Evolutionary conservation across 2,329 filamentous ascomycete genomes (phyloP).

Genomic region (Penicillium hesseltinei): DNA sequence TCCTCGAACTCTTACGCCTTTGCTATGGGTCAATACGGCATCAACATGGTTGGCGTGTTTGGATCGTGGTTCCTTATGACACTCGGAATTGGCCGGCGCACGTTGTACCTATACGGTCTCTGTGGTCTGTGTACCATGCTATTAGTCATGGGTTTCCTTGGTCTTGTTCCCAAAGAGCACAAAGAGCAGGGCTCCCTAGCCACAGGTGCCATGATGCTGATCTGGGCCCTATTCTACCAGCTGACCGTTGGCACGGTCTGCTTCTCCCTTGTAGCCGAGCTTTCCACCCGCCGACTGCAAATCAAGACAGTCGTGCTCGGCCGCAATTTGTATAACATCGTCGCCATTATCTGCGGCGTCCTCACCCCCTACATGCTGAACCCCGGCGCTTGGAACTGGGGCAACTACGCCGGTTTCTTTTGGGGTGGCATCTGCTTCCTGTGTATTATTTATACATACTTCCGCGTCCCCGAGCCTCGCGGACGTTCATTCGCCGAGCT

Average conservation of each 20-base stretch:
- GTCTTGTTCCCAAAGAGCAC: slow-evolving; percentile 64
- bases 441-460: slow-evolving; percentile 79
- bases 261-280: slow-evolving; percentile 82
- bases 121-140: slow-evolving; percentile 73
- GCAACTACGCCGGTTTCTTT: slow-evolving; percentile 84
- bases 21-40: slow-evolving; percentile 59
- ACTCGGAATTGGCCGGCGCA: slow-evolving; percentile 69
- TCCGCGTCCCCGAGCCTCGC: slow-evolving; percentile 74
- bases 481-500: slow-evolving; percentile 84
- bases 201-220: slow-evolving; percentile 80
- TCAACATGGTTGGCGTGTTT: slow-evolving; percentile 76
- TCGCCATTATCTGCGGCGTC: slow-evolving; percentile 76
- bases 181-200: slow-evolving; percentile 65
- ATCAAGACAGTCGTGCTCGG: slow-evolving; percentile 91
- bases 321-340: slow-evolving; percentile 76
- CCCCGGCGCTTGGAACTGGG: slow-evolving; percentile 81
- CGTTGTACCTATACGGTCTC: slow-evolving; percentile 73
- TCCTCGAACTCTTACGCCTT: slow-evolving; percentile 54
- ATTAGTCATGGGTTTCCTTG: slow-evolving; percentile 79
- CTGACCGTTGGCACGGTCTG: slow-evolving; percentile 84
- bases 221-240: slow-evolving; percentile 81
- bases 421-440: slow-evolving; percentile 78
- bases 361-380: slow-evolving; percentile 93
- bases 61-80: slow-evolving; percentile 80
- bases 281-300: slow-evolving; percentile 77